These are phyloP conservation scores for Oryza meyeriana DNA, from an alignment of 176 grass and related monocot genomes.

Conservation along the genomic window DNA sequence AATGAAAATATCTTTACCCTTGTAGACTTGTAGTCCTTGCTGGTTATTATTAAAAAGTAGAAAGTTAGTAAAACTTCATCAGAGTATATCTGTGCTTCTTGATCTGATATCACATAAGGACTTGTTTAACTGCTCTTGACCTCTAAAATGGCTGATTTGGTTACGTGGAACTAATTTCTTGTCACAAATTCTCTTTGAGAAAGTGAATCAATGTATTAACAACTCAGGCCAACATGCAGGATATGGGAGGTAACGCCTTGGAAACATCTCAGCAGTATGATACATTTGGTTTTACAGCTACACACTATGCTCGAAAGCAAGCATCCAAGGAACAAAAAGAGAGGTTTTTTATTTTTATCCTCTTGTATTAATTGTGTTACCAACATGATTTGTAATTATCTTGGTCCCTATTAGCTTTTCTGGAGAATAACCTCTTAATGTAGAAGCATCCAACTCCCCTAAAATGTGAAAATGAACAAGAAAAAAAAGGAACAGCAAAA, in stretches of 20 bases:
- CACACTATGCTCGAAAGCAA: conserved; percentile 75
- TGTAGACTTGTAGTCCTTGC: not conserved
- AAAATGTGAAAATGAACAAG: not conserved
- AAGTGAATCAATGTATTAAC: conserved; percentile 13
- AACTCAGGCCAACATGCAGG: conserved; percentile 36
- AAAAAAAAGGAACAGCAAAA: not conserved
- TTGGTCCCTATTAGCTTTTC: not conserved
- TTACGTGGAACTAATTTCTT: conserved; percentile 11
- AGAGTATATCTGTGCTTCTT: not conserved
- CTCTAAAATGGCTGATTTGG: not conserved
- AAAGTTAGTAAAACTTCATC: not conserved
- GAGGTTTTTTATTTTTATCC: conserved; percentile 57
- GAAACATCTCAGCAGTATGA: conserved; percentile 94
- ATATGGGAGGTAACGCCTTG: conserved; percentile 78
- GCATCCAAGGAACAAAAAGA: conserved; percentile 78
- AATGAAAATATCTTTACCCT: not conserved
- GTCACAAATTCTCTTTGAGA: not conserved
- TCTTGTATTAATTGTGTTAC: not conserved
- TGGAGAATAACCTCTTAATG: not conserved
- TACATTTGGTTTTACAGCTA: conserved; percentile 92
- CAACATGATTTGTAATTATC: not conserved
- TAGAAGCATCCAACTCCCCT: not conserved
- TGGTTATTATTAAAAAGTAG: conserved; percentile 6
- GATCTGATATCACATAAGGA: not conserved
- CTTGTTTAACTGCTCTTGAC: not conserved